Percentiles rank a stretch among this genome's conserved stretches.
phyloP scores from a whole-genome alignment of 208 protist genomes.

The Acanthamoeba lenticulata region DNA sequence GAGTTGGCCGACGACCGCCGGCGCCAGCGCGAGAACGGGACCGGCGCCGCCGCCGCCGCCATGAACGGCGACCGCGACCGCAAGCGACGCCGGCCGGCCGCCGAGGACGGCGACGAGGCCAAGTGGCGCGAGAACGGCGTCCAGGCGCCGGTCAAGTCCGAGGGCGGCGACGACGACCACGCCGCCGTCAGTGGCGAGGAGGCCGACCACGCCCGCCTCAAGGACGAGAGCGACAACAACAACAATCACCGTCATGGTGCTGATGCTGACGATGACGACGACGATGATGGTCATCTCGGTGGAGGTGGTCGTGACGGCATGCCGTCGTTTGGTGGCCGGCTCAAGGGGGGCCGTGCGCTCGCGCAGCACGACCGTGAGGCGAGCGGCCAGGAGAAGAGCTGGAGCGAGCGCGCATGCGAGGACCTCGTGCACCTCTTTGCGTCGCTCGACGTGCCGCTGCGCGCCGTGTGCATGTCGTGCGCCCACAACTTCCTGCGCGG shows the following conservation, averaged over 20 bases:
- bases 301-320: too few species aligned
- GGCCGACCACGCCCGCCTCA: background rate
- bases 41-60: too few species aligned
- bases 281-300: background rate
- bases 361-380: background rate
- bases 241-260: background rate
- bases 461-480: background rate
- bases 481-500: constrained; percentile 6
- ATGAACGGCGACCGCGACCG: too few species aligned
- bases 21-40: too few species aligned
- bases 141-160: background rate
- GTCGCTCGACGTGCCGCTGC: background rate
- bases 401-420: background rate
- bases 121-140: background rate
- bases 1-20: background rate
- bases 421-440: background rate
- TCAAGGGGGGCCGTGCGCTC: too few species aligned
- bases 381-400: background rate
- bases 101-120: too few species aligned
- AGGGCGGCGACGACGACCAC: background rate
- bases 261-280: background rate
- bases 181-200: background rate
- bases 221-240: background rate
- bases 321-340: too few species aligned
- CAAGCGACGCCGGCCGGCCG: too few species aligned